These are phyloP conservation scores for Nelumbo lutea DNA, from an alignment of 164 flowering plant species.

Conservation along the genomic window DNA sequence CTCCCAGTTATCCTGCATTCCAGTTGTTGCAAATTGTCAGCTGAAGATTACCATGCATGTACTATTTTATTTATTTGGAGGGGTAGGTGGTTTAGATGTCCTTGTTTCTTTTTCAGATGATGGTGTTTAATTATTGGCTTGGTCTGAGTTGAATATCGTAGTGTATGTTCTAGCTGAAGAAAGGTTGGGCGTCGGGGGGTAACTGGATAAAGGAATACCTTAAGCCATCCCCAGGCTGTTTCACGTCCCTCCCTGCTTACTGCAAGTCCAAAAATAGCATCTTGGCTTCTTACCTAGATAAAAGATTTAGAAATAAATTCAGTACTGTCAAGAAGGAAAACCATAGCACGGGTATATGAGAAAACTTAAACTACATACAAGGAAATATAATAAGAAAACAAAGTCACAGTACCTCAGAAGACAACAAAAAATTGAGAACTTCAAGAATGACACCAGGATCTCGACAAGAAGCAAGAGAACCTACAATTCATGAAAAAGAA, in stretches of 20 bases:
- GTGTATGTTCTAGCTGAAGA: too few species aligned
- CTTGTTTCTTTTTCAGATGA: too few species aligned
- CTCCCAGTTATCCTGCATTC: slow-evolving; percentile 78
- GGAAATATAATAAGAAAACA: not conserved
- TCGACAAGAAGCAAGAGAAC: slow-evolving; percentile 68
- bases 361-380: not conserved
- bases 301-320: not conserved
- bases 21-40: slow-evolving; percentile 2
- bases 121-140: too few species aligned
- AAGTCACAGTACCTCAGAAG: slow-evolving; percentile 57
- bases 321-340: not conserved
- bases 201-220: slow-evolving; percentile 39
- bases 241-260: slow-evolving; percentile 79
- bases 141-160: too few species aligned
- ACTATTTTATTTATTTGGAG: too few species aligned
- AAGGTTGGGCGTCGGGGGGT: too few species aligned
- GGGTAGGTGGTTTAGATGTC: too few species aligned
- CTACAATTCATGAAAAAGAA: slow-evolving; percentile 26
- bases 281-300: slow-evolving; percentile 86
- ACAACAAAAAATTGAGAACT: slow-evolving; percentile 72
- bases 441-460: slow-evolving; percentile 75
- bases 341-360: not conserved
- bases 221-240: slow-evolving; percentile 87
- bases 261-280: slow-evolving; percentile 71
- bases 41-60: too few species aligned